phyloP scores from a whole-genome alignment of 2,329 filamentous ascomycete species.

The Ophiosphaerella herpotricha region DNA sequence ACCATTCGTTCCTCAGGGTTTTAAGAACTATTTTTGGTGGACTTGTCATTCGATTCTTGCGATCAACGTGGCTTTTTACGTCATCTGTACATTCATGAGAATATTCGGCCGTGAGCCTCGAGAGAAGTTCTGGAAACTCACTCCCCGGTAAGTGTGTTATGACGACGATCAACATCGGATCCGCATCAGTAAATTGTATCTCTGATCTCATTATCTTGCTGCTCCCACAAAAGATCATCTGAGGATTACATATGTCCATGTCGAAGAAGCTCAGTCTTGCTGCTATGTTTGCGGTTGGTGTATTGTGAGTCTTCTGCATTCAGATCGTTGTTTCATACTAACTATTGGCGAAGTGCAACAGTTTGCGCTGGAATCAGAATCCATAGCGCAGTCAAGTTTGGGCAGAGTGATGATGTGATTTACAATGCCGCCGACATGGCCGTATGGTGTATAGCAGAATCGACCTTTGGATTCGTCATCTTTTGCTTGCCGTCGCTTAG shows the following conservation, averaged over 20 bases:
- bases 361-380: not conserved
- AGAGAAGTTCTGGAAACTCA: constrained; percentile 21
- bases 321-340: not conserved
- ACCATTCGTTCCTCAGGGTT: constrained; percentile 35
- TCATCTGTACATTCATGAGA: constrained; percentile 36
- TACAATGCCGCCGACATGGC: constrained; percentile 5
- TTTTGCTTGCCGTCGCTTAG: constrained; percentile 4
- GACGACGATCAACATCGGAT: constrained; percentile 32
- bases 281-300: constrained; percentile 39
- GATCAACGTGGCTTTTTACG: constrained; percentile 34
- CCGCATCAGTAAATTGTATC: constrained; percentile 36
- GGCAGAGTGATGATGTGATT: constrained; percentile 1
- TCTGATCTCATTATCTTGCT: constrained; percentile 40
- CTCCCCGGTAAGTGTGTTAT: constrained; percentile 5
- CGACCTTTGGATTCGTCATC: constrained; percentile 6
- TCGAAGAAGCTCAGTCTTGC: constrained; percentile 12
- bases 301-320: constrained; percentile 6
- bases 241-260: constrained; percentile 36
- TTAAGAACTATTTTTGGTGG: constrained; percentile 40
- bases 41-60: constrained; percentile 32
- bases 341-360: not conserved
- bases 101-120: not conserved
- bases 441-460: constrained; percentile 4
- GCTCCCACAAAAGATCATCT: constrained; percentile 43
- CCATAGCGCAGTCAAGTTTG: not conserved